Conservation (phyloP, 148 eudicot species). For the Silene latifolia region DNA sequence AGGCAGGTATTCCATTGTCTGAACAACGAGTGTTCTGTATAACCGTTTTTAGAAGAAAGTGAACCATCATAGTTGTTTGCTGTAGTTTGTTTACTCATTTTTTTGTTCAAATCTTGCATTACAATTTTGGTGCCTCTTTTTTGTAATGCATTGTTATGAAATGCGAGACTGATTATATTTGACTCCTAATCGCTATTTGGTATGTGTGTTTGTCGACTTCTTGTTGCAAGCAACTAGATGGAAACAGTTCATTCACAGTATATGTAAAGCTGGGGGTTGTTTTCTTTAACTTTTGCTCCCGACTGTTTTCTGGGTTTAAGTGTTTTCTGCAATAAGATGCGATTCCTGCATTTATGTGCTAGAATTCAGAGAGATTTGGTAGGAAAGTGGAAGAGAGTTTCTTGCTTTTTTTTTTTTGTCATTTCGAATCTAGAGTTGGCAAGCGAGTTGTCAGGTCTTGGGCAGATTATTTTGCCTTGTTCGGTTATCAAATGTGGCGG, state of each 20-base stretch:
- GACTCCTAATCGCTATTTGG: background rate
- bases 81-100: background rate
- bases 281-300: too few relatives aligned
- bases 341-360: too few relatives aligned
- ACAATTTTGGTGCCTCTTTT: constrained; percentile 1
- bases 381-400: too few relatives aligned
- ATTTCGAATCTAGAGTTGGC: too few relatives aligned
- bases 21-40: constrained; percentile 23
- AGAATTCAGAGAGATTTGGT: too few relatives aligned
- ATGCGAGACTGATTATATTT: background rate
- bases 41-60: background rate
- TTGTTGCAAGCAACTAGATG: background rate
- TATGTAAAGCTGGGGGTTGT: too few relatives aligned
- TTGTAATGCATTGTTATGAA: background rate
- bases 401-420: too few relatives aligned
- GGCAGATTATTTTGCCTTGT: too few relatives aligned
- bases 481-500: too few relatives aligned
- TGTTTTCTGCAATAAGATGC: too few relatives aligned
- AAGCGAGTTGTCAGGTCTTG: too few relatives aligned
- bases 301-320: too few relatives aligned
- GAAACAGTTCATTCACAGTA: background rate
- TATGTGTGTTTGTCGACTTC: background rate
- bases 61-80: background rate
- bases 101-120: background rate
- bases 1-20: constrained; percentile 68